A percentile compares a stretch with the other conserved stretches of the same genome.
phyloP scores from a whole-genome alignment of 768 basidiomycete species.

The Hypsizygus marmoreus region DNA sequence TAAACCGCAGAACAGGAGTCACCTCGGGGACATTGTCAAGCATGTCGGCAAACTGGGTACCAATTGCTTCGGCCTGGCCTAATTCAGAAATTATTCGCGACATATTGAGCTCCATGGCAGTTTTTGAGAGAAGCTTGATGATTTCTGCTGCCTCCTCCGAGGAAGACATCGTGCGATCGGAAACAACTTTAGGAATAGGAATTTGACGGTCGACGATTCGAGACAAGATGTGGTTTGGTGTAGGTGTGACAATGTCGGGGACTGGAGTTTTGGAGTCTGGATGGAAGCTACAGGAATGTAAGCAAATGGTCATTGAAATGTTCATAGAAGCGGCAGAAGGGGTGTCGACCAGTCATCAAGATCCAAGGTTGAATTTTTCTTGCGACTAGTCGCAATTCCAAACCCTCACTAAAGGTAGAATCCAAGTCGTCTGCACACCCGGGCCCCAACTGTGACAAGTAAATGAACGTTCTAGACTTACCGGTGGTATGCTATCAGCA shows the following conservation, averaged over 20 bases:
- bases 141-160: constrained; percentile 57
- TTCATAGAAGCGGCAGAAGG: too few species aligned
- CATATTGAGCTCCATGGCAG: constrained; percentile 59
- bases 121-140: constrained; percentile 56
- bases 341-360: too few species aligned
- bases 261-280: constrained; percentile 30
- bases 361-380: too few species aligned
- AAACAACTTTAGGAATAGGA: constrained; percentile 50
- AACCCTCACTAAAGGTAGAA: too few species aligned
- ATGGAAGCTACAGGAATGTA: constrained; percentile 33
- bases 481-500: constrained; percentile 63
- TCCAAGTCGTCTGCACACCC: too few species aligned
- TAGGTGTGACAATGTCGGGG: constrained; percentile 15
- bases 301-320: too few species aligned
- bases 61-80: constrained; percentile 52
- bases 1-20: constrained; percentile 52
- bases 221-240: constrained; percentile 40
- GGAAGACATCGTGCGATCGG: constrained; percentile 55
- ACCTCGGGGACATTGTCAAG: constrained; percentile 60
- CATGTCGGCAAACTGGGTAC: constrained; percentile 38
- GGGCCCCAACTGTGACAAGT: background rate
- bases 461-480: constrained; percentile 25
- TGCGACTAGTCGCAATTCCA: too few species aligned
- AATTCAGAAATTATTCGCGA: constrained; percentile 55
- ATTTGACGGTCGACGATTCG: constrained; percentile 52